These are phyloP conservation scores for Solanum dulcamara DNA, from an alignment of 257 asterid species.

Conservation along the genomic window DNA sequence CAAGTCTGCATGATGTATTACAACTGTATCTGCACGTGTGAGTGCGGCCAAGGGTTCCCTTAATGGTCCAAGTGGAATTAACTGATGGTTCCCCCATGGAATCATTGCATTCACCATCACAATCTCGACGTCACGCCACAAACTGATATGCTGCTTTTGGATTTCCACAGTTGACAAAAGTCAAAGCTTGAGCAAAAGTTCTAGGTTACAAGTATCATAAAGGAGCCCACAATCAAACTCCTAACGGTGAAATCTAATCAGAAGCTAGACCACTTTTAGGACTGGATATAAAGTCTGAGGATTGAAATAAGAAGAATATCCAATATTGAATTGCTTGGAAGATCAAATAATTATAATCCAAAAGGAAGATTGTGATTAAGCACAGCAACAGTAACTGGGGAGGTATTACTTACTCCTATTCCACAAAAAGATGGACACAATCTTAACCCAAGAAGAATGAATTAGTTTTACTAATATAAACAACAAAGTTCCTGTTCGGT, in stretches of 20 bases:
- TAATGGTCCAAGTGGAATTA: conserved; percentile 82
- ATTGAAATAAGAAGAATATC: not conserved
- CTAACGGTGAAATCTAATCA: not conserved
- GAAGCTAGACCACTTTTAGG: not conserved
- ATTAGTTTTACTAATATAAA: not conserved
- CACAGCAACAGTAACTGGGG: not conserved
- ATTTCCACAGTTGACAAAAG: conserved; percentile 11
- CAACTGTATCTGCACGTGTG: conserved; percentile 51
- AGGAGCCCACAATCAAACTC: not conserved
- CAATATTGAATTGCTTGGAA: not conserved
- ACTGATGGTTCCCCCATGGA: conserved; percentile 79
- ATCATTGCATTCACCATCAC: conserved; percentile 83
- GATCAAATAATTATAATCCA: not conserved
- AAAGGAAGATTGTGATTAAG: not conserved
- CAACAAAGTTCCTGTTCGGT: not conserved
- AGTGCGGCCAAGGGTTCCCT: conserved; percentile 86
- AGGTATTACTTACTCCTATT: not conserved
- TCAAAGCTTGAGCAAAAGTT: conserved; percentile 10
- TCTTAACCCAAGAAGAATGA: not conserved
- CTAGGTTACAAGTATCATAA: not conserved
- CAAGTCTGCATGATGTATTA: conserved; percentile 84
- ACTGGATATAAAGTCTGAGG: not conserved
- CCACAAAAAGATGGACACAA: not conserved
- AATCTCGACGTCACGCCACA: conserved; percentile 74
- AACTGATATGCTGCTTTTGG: conserved; percentile 60